Evolutionary conservation across 2,329 filamentous ascomycete genomes (phyloP).

Genomic region (Nemania abortiva): DNA sequence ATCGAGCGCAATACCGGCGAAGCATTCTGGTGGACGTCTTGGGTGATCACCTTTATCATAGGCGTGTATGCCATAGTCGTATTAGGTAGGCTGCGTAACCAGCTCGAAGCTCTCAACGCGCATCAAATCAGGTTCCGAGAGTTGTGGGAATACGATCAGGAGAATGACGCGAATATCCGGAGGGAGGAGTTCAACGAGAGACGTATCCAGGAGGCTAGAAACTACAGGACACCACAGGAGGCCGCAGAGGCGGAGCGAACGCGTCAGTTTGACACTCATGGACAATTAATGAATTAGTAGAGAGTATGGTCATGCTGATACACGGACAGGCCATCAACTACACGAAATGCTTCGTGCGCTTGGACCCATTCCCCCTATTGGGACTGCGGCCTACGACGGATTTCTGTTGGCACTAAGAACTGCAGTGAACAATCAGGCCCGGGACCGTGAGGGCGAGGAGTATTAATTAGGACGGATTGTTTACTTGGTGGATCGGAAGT

Average conservation of each 20-base stretch:
- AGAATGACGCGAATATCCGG: conserved; percentile 17
- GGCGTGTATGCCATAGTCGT: conserved; percentile 41
- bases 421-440: not conserved
- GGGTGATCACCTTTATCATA: conserved; percentile 32
- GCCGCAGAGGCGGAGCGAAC: not conserved
- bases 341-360: not conserved
- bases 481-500: not conserved
- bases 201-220: conserved; percentile 5
- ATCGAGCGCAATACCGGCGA: conserved; percentile 41
- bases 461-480: not conserved
- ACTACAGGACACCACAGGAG: not conserved
- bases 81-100: conserved; percentile 36
- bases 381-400: conserved; percentile 12
- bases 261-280: conserved; percentile 3
- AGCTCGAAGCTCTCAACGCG: conserved; percentile 37
- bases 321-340: not conserved
- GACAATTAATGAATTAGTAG: not conserved
- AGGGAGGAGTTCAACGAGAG: conserved; percentile 13
- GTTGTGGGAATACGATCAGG: conserved; percentile 45
- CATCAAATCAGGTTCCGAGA: conserved; percentile 41
- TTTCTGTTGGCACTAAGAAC: conserved; percentile 2
- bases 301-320: not conserved
- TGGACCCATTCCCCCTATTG: not conserved
- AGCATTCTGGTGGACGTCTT: conserved; percentile 45
- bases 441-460: not conserved